Base-by-base conservation (phyloP, 192 early-diverging fungal genomes). In the Obelidium mucronatum region DNA sequence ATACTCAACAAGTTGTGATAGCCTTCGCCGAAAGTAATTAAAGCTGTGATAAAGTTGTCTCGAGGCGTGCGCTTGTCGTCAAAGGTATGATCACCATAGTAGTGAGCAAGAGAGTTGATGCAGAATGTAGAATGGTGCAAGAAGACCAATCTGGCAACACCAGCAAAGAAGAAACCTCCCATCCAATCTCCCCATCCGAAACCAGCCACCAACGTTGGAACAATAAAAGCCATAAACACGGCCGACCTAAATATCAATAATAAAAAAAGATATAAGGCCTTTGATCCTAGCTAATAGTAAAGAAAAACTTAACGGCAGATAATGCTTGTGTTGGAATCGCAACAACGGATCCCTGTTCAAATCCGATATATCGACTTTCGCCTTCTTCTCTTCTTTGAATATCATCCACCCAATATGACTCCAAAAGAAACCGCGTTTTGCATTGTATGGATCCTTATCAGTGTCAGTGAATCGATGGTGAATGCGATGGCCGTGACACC, bases 131-230 rank as follows among this genome's bases (percentile, higher is more conserved):
- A 73, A 67, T 89, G 87, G 78, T 85, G 83, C 48, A 82, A 39
- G 42, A 86, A 73, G 39, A 89, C 74, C 40, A 87, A 78, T 48
- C 85, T 81, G 15, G 78, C 58, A 63, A 87, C 76, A 19, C 81
- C 85, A 26, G 82, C 82, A 51, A 70, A 89, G 36, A 84, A 80
- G 75, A 78, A 85, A 0, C 83, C 85, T 40, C 87, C 87, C 28
- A 58, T 73, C 39, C 91, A 93, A 78, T 88, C 87, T 40, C 84
- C 84, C 82, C 81, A 84, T 59, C 87, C 86, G 66, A 94, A 75
- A 34, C 97, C 97, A 64, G 94, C 91, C 55, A 97, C 89, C 17
- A 91, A 55, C 3, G 90, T 94, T 2, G 97, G 97, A 67, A 97
- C 79, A 40, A 93, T 73, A 44, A 97, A 87, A 3, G 89, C 93